A percentile compares a stretch with the other conserved stretches of the same genome.
phyloP scores from a whole-genome alignment of 2,329 filamentous ascomycete species.

The Diplodia intermedia region DNA sequence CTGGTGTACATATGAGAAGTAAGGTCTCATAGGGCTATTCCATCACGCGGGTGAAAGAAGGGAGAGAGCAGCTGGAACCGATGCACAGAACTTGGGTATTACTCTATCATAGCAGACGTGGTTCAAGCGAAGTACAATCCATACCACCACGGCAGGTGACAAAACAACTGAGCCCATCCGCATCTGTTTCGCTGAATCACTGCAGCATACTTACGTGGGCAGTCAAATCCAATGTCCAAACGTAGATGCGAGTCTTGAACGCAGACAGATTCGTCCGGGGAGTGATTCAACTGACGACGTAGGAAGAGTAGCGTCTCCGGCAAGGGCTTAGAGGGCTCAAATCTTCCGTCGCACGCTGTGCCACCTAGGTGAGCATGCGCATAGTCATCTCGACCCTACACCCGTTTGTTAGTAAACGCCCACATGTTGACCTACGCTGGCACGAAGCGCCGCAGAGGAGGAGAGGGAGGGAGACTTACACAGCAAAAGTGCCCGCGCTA shows the following conservation, averaged over 20 bases:
- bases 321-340: too few relatives aligned
- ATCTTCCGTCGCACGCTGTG: background rate
- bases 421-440: background rate
- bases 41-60: background rate
- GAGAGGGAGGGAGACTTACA: slow-evolving; percentile 52
- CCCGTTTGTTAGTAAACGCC: slow-evolving; percentile 14
- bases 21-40: background rate
- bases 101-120: slow-evolving; percentile 6
- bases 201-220: too few relatives aligned
- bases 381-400: slow-evolving; percentile 44
- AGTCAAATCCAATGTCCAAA: too few relatives aligned
- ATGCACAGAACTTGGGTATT: slow-evolving; percentile 20
- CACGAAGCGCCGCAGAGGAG: background rate
- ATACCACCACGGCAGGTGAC: background rate
- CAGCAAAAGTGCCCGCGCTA: slow-evolving; percentile 95
- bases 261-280: too few relatives aligned
- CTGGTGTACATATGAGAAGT: background rate
- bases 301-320: too few relatives aligned
- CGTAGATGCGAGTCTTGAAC: too few relatives aligned
- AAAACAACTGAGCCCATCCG: too few relatives aligned
- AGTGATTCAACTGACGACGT: too few relatives aligned
- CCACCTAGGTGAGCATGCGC: slow-evolving; percentile 47
- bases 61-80: too few relatives aligned
- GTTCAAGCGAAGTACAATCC: background rate
- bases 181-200: too few relatives aligned